A percentile compares a stretch with the other conserved stretches of the same genome.
Evolutionary conservation across 179 eudicot genomes (phyloP).

Genomic region (Camellia oleifera): DNA sequence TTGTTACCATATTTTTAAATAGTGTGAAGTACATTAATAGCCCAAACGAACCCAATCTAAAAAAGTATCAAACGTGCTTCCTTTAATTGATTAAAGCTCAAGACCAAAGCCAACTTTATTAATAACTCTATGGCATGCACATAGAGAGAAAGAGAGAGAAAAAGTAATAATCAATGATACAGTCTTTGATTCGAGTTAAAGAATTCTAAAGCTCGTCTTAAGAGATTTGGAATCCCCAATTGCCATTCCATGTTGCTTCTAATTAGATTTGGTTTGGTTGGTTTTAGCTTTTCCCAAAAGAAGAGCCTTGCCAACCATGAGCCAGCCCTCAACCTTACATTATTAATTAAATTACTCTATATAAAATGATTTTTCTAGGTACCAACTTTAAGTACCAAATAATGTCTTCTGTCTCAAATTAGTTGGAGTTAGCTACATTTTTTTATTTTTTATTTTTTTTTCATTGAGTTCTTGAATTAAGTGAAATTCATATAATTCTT

Average conservation of each 20-base stretch:
- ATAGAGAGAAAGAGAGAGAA: neutral
- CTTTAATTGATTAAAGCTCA: constrained; percentile 29
- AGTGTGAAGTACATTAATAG: too few relatives aligned
- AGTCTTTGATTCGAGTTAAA: constrained; percentile 19
- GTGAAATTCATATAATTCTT: too few relatives aligned
- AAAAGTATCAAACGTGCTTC: constrained; percentile 22
- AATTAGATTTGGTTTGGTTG: constrained; percentile 19
- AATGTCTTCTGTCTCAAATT: too few relatives aligned
- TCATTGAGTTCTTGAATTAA: too few relatives aligned
- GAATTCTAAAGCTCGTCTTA: constrained; percentile 11
- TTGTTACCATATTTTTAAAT: too few relatives aligned
- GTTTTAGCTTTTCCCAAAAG: constrained; percentile 29
- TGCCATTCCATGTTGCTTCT: constrained; percentile 26
- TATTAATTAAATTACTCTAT: neutral
- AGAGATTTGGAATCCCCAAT: constrained; percentile 29
- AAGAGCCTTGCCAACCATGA: constrained; percentile 37
- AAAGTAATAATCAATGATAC: constrained; percentile 20
- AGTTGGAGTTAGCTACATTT: too few relatives aligned
- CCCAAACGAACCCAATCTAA: too few relatives aligned
- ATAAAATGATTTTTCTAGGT: too few relatives aligned
- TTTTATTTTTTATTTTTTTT: too few relatives aligned
- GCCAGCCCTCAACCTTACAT: constrained; percentile 21
- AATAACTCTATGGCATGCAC: neutral
- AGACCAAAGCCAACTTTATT: constrained; percentile 15
- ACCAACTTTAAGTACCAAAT: too few relatives aligned